Percentiles rank a stretch among this genome's conserved stretches.
Evolutionary conservation across 1,284 basidiomycete genomes (phyloP).

Genomic region (Farysia itapuensis): DNA sequence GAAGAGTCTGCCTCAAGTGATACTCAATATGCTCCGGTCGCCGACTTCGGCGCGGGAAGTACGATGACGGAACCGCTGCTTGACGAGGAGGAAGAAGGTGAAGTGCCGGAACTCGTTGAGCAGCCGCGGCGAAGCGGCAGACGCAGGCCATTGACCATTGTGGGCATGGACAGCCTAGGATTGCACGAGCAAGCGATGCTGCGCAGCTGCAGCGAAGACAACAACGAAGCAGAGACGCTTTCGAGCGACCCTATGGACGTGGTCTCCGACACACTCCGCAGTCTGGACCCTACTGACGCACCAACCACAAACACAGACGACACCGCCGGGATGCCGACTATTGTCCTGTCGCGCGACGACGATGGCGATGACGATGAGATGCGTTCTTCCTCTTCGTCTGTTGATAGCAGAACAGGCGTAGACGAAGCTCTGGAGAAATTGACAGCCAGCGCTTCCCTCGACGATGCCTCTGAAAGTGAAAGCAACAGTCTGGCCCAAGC

Average conservation of each 20-base stretch:
- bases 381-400: slow-evolving; percentile 4
- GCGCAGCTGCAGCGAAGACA: background rate
- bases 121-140: slow-evolving; percentile 20
- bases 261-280: too few relatives aligned
- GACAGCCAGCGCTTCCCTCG: background rate
- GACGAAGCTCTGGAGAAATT: background rate
- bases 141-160: slow-evolving; percentile 19
- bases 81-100: slow-evolving; percentile 9
- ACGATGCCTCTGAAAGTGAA: background rate
- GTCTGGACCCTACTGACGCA: too few relatives aligned
- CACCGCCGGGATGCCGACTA: slow-evolving; percentile 1
- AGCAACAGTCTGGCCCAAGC: background rate
- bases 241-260: too few relatives aligned
- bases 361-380: slow-evolving; percentile 8
- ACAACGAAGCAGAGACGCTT: background rate
- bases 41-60: background rate
- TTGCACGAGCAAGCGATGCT: background rate
- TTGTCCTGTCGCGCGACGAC: slow-evolving; percentile 10
- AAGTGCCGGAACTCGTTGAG: slow-evolving; percentile 11
- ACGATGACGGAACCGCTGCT: background rate
- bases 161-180: slow-evolving; percentile 20
- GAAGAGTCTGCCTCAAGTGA: background rate
- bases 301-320: too few relatives aligned
- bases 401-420: slow-evolving; percentile 12
- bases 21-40: background rate